Conservation (phyloP, 2,329 filamentous ascomycete species). For the Hyphodiscus sp. region DNA sequence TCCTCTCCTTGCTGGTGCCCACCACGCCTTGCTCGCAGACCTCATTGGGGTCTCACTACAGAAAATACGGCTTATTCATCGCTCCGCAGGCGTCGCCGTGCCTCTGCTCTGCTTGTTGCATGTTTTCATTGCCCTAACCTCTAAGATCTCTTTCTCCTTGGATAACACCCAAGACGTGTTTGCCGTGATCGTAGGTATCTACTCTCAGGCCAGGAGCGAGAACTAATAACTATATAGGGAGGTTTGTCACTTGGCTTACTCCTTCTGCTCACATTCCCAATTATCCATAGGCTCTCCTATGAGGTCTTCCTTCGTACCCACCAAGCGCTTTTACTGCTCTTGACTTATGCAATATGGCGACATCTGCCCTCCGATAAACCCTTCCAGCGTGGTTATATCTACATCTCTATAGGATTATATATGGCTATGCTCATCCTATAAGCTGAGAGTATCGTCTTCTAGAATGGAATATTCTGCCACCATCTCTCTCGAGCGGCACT, state of each 20-base stretch:
- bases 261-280: conserved; percentile 1
- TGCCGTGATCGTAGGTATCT: conserved; percentile 13
- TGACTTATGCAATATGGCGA: not conserved
- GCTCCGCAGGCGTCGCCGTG: conserved; percentile 15
- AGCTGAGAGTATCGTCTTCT: not conserved
- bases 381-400: not conserved
- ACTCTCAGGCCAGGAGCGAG: not conserved
- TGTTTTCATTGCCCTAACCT: not conserved
- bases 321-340: conserved; percentile 9
- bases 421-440: not conserved
- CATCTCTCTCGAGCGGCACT: not conserved
- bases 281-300: conserved; percentile 8
- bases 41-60: conserved; percentile 17
- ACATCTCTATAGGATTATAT: not conserved
- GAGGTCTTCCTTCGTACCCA: conserved; percentile 16
- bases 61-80: conserved; percentile 12
- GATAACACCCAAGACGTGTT: conserved; percentile 1
- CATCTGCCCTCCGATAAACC: not conserved
- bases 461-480: not conserved
- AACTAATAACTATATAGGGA: conserved; percentile 5
- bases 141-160: conserved; percentile 1
- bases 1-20: conserved; percentile 16
- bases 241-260: conserved; percentile 9
- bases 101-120: conserved; percentile 2
- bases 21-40: conserved; percentile 22